A percentile compares a stretch with the other conserved stretches of the same genome.
Conservation (phyloP, 352 stramenopile species). For the Globisporangium cylindrosporum region DNA sequence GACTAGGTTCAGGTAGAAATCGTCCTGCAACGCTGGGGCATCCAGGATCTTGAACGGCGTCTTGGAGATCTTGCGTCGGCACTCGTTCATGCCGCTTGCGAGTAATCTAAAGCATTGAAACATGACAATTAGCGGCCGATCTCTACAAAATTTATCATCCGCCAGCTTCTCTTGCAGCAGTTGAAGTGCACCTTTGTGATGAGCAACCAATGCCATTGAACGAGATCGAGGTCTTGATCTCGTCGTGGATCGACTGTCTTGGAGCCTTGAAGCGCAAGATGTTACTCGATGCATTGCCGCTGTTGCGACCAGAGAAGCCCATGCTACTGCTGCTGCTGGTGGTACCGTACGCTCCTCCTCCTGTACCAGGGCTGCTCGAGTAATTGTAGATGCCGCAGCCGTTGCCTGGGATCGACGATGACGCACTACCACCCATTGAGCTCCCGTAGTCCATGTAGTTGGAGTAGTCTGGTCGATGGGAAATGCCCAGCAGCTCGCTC, state of each 20-base stretch:
- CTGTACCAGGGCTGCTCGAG: constrained; percentile 9
- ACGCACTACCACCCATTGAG: constrained; percentile 4
- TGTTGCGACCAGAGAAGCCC: constrained; percentile 27
- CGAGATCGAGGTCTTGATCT: constrained; percentile 53
- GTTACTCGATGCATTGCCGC: constrained; percentile 47
- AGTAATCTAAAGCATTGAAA: constrained; percentile 10
- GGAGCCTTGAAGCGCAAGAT: constrained; percentile 74
- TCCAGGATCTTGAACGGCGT: constrained; percentile 97
- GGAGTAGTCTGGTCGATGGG: constrained; percentile 21
- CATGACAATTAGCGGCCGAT: background rate
- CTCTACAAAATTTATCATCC: background rate
- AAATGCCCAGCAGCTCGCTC: constrained; percentile 68
- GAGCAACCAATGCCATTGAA: constrained; percentile 42
- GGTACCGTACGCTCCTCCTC: constrained; percentile 19
- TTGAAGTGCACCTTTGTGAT: constrained; percentile 28
- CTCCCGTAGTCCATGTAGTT: constrained; percentile 24
- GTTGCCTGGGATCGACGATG: constrained; percentile 12
- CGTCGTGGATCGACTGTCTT: constrained; percentile 51
- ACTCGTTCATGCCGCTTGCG: constrained; percentile 24
- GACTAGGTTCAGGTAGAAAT: constrained; percentile 99
- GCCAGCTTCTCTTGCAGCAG: background rate
- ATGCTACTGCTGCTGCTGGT: constrained; percentile 32
- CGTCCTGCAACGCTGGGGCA: constrained; percentile 94
- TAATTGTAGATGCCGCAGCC: constrained; percentile 27
- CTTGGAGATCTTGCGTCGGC: constrained; percentile 85